These are phyloP conservation scores for Dillenia turbinata DNA, from an alignment of 164 flowering plant genomes.

Conservation along the genomic window DNA sequence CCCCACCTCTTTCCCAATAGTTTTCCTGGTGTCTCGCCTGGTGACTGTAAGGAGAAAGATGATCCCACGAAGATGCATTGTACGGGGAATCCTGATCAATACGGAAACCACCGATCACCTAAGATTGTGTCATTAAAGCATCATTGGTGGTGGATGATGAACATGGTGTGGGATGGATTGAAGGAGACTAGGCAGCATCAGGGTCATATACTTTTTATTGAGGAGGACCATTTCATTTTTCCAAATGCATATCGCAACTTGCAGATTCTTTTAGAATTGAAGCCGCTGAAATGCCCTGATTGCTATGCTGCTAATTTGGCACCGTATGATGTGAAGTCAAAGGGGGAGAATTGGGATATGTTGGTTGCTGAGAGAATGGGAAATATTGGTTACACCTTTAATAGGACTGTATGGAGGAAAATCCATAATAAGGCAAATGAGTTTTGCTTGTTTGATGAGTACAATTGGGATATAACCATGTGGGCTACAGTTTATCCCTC, in stretches of 20 bases:
- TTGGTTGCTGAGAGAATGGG: slow-evolving; percentile 89
- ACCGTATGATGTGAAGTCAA: slow-evolving; percentile 76
- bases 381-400: slow-evolving; percentile 85
- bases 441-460: slow-evolving; percentile 88
- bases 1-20: slow-evolving; percentile 67
- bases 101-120: slow-evolving; percentile 84
- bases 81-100: slow-evolving; percentile 79
- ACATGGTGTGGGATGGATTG: slow-evolving; percentile 93
- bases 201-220: slow-evolving; percentile 87
- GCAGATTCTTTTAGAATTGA: slow-evolving; percentile 52
- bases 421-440: slow-evolving; percentile 66
- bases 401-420: slow-evolving; percentile 83
- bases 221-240: slow-evolving; percentile 86
- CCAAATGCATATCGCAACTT: slow-evolving; percentile 87
- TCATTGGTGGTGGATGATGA: slow-evolving; percentile 99
- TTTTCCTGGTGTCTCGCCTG: slow-evolving; percentile 74
- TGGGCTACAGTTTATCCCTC: slow-evolving; percentile 94
- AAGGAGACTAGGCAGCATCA: slow-evolving; percentile 53
- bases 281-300: slow-evolving; percentile 62
- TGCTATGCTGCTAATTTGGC: slow-evolving; percentile 92
- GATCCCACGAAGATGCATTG: slow-evolving; percentile 43
- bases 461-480: slow-evolving; percentile 98
- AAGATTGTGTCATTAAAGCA: slow-evolving; percentile 91
- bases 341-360: slow-evolving; percentile 63
- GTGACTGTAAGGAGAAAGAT: slow-evolving; percentile 66